Conservation (phyloP, 306 rosid genomes). For the Castanea crenata region DNA sequence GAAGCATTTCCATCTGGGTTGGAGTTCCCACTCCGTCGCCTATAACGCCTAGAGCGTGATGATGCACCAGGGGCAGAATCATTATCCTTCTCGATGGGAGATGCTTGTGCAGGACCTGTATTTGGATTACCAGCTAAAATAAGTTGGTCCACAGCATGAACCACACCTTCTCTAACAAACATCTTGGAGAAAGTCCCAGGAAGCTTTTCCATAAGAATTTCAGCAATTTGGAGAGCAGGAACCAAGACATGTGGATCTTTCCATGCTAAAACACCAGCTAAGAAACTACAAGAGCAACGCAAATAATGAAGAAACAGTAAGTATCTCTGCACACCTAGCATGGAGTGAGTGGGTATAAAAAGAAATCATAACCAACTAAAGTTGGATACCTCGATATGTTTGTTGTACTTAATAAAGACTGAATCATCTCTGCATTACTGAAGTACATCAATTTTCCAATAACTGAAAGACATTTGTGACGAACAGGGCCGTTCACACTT, state of each 20-base stretch:
- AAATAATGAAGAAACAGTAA: conserved; percentile 21
- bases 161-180: conserved; percentile 94
- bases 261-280: conserved; percentile 98
- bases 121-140: conserved; percentile 60
- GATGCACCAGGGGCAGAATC: conserved; percentile 65
- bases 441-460: conserved; percentile 95
- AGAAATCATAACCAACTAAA: conserved; percentile 15
- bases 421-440: conserved; percentile 94
- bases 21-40: conserved; percentile 69
- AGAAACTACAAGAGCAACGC: conserved; percentile 55
- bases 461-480: conserved; percentile 89
- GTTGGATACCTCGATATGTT: conserved; percentile 81
- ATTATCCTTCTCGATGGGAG: conserved; percentile 72
- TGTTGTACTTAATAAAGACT: conserved; percentile 71
- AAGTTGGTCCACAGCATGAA: conserved; percentile 97
- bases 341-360: conserved; percentile 1
- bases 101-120: conserved; percentile 47
- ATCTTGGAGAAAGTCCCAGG: conserved; percentile 82
- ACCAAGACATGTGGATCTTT: conserved; percentile 90
- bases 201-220: conserved; percentile 97
- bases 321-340: neutral
- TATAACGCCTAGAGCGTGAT: conserved; percentile 84
- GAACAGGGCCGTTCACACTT: conserved; percentile 94
- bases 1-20: conserved; percentile 70
- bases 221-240: conserved; percentile 97